Percentiles rank a stretch among this genome's conserved stretches.
Conservation (phyloP, 176 grass and related monocot genomes). For the Canna indica region DNA sequence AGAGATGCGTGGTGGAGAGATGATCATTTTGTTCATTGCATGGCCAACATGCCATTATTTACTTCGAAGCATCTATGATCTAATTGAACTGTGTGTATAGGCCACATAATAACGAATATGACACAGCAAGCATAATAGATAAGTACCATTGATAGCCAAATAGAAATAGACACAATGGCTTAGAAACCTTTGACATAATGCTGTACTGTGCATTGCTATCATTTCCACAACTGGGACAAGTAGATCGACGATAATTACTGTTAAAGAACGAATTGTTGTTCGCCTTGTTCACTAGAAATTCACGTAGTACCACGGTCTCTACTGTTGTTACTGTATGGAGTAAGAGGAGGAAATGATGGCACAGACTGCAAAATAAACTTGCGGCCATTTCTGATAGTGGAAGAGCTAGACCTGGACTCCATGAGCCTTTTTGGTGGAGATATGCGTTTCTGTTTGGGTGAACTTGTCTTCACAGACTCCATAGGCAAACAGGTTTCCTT, state of each 20-base stretch:
- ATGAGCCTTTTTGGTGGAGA: conserved; percentile 18
- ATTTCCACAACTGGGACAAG: neutral
- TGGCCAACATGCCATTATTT: neutral
- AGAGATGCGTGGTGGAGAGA: neutral
- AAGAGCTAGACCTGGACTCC: conserved; percentile 12
- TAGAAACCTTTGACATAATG: neutral
- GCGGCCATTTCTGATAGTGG: conserved; percentile 11
- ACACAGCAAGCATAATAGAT: neutral
- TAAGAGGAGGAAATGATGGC: conserved; percentile 29
- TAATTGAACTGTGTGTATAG: neutral
- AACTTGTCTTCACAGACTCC: conserved; percentile 9
- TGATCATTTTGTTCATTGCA: neutral
- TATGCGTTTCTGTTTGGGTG: conserved; percentile 25
- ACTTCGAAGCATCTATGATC: neutral
- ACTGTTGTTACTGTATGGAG: conserved; percentile 20
- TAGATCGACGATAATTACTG: neutral
- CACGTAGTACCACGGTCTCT: conserved; percentile 6
- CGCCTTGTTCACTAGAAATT: neutral
- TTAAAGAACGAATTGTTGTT: neutral
- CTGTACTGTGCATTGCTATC: neutral
- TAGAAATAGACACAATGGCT: neutral
- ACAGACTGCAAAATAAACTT: conserved; percentile 29
- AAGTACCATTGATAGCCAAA: neutral
- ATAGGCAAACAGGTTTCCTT: conserved; percentile 1
- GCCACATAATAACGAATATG: neutral